These are phyloP conservation scores for Phyllosticta citrichinensis DNA, from an alignment of 2,329 filamentous ascomycete genomes.

Conservation along the genomic window DNA sequence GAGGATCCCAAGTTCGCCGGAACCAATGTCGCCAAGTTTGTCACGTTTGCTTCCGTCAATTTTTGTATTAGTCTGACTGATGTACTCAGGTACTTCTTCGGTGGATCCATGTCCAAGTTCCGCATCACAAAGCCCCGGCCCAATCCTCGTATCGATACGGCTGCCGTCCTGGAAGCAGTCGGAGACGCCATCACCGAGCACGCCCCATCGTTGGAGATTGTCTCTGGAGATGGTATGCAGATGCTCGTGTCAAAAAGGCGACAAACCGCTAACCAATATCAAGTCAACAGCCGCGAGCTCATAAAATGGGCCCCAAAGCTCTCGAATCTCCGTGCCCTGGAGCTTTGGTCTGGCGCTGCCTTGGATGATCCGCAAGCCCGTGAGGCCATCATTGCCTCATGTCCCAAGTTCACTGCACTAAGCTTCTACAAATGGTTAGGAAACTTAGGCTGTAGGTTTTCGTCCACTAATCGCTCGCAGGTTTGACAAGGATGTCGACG, in stretches of 20 bases:
- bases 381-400: slow-evolving; percentile 45
- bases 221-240: slow-evolving; percentile 43
- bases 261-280: background rate
- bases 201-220: slow-evolving; percentile 46
- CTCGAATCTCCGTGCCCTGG: slow-evolving; percentile 47
- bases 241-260: background rate
- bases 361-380: slow-evolving; percentile 46
- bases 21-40: slow-evolving; percentile 43
- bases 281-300: slow-evolving; percentile 43
- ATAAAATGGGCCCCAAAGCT: slow-evolving; percentile 50
- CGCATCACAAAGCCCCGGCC: slow-evolving; percentile 20
- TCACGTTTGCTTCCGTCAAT: slow-evolving; percentile 13
- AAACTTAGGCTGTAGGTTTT: slow-evolving; percentile 12
- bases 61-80: background rate
- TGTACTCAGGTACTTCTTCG: slow-evolving; percentile 39
- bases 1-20: slow-evolving; percentile 49
- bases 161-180: slow-evolving; percentile 36
- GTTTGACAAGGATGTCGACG: slow-evolving; percentile 41
- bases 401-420: slow-evolving; percentile 51
- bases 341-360: slow-evolving; percentile 51
- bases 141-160: slow-evolving; percentile 29
- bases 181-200: slow-evolving; percentile 40
- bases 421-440: slow-evolving; percentile 44
- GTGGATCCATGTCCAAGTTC: slow-evolving; percentile 36
- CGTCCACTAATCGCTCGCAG: slow-evolving; percentile 12